Conservation (phyloP, 495 filamentous ascomycete species). For the Lasiosphaeris hirsuta region DNA sequence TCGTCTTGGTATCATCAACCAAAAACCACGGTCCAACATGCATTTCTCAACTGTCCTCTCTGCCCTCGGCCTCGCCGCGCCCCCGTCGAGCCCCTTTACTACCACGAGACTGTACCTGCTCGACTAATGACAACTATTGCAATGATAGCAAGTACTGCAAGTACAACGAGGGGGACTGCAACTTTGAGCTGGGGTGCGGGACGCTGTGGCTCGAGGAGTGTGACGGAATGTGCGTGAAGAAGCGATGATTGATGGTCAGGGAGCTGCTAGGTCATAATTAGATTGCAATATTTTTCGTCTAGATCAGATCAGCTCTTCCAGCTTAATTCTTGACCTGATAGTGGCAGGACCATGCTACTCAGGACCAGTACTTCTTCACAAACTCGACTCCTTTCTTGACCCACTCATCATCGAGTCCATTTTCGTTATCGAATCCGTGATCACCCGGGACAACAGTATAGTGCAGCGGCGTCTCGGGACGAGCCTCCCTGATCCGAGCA, state of each 20-base stretch:
- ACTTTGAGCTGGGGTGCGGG: background rate
- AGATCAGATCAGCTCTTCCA: too few species aligned
- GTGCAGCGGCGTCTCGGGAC: slow-evolving; percentile 9
- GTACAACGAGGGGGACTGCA: slow-evolving; percentile 1
- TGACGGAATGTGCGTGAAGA: slow-evolving; percentile 1
- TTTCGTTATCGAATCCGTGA: slow-evolving; percentile 17
- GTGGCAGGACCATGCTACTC: background rate
- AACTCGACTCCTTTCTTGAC: slow-evolving; percentile 21
- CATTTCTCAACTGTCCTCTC: too few species aligned
- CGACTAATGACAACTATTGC: slow-evolving; percentile 4
- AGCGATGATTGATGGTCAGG: background rate
- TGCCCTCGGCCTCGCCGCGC: too few species aligned
- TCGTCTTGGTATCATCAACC: too few species aligned
- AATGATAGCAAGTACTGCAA: slow-evolving; percentile 4
- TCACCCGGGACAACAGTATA: slow-evolving; percentile 16
- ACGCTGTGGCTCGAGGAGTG: slow-evolving; percentile 4
- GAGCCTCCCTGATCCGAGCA: slow-evolving; percentile 1
- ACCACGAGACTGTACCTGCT: slow-evolving; percentile 1
- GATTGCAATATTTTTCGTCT: too few species aligned
- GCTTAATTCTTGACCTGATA: too few species aligned
- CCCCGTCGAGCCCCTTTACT: too few species aligned
- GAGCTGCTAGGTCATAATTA: too few species aligned
- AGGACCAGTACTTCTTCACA: slow-evolving; percentile 19
- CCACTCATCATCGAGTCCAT: slow-evolving; percentile 10
- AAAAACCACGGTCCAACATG: too few species aligned